Conservation (phyloP, 129 eudicot species). For the Glebionis coronaria region DNA sequence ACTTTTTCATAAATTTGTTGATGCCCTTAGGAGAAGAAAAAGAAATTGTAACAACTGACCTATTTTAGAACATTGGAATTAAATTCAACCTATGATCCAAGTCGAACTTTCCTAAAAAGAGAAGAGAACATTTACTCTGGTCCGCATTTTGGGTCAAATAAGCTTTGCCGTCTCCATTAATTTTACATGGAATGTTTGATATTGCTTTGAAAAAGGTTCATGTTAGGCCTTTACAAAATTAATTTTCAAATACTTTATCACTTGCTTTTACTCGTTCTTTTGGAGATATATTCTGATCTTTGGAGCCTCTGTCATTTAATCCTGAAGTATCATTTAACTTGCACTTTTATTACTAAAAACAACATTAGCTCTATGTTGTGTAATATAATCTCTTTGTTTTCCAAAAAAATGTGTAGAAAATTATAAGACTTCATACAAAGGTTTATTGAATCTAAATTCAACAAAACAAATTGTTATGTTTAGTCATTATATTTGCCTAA, state of each 20-base stretch:
- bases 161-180: background rate
- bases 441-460: too few species aligned
- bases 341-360: constrained; percentile 8
- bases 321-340: background rate
- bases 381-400: background rate
- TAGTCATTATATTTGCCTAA: too few species aligned
- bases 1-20: too few species aligned
- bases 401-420: too few species aligned
- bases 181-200: constrained; percentile 6
- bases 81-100: background rate
- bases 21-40: too few species aligned
- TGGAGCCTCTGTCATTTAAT: constrained; percentile 21
- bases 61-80: background rate
- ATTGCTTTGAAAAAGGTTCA: background rate
- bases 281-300: constrained; percentile 21
- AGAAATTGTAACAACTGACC: background rate
- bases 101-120: background rate
- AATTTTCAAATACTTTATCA: constrained; percentile 10
- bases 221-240: background rate
- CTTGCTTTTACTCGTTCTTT: constrained; percentile 9
- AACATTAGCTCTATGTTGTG: background rate
- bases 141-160: constrained; percentile 21
- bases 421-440: too few species aligned
- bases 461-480: too few species aligned
- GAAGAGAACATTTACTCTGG: constrained; percentile 18